Conservation (phyloP, 2,329 filamentous ascomycete genomes). For the Penicillium sp. region DNA sequence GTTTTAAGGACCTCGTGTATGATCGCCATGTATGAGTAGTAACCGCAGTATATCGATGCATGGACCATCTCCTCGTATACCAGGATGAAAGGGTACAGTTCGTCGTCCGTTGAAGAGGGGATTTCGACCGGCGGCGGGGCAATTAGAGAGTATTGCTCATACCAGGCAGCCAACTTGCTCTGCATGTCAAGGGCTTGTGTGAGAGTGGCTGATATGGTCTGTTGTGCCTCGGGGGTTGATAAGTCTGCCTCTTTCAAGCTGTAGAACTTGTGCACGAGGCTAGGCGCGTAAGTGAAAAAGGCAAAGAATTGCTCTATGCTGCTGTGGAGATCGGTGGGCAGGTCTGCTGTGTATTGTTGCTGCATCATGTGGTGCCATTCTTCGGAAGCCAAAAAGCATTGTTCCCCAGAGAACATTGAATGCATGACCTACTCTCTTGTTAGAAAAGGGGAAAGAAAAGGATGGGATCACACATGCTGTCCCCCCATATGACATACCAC, state of each 20-base stretch:
- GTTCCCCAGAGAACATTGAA: constrained; percentile 28
- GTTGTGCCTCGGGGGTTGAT: constrained; percentile 7
- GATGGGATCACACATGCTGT: background rate
- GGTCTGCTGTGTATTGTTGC: constrained; percentile 16
- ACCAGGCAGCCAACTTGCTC: constrained; percentile 21
- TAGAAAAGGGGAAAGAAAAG: background rate
- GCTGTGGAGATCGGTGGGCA: constrained; percentile 15
- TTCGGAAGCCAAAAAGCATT: constrained; percentile 25
- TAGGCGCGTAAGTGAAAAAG: constrained; percentile 26
- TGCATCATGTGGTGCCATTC: constrained; percentile 29
- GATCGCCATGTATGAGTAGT: constrained; percentile 30
- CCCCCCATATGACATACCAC: constrained; percentile 18
- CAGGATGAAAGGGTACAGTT: constrained; percentile 21
- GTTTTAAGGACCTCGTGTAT: constrained; percentile 26
- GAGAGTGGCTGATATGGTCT: constrained; percentile 16
- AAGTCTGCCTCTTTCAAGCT: constrained; percentile 18
- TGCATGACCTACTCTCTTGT: constrained; percentile 28
- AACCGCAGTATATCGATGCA: constrained; percentile 25
- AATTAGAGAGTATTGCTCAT: constrained; percentile 18
- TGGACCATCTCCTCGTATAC: constrained; percentile 22
- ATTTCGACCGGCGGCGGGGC: constrained; percentile 20
- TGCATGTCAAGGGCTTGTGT: constrained; percentile 22
- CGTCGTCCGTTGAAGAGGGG: constrained; percentile 19
- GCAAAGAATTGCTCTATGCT: constrained; percentile 29
- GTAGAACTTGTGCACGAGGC: constrained; percentile 28